Conservation (phyloP, 1,284 basidiomycete species). For the Irpex sp. region DNA sequence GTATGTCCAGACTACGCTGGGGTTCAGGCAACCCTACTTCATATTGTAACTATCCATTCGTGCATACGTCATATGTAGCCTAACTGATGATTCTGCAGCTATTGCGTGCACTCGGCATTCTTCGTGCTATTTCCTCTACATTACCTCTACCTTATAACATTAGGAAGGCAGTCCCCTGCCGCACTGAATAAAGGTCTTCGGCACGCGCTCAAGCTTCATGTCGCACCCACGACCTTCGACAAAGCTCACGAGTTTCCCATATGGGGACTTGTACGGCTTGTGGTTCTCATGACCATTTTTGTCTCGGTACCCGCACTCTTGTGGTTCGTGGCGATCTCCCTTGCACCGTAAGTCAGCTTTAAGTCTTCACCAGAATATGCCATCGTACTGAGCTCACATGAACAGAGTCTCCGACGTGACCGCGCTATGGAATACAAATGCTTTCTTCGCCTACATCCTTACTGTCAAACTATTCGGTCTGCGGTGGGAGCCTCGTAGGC, state of each 20-base stretch:
- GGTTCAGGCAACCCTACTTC: slow-evolving; percentile 72
- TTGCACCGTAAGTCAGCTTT: slow-evolving; percentile 58
- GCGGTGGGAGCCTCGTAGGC: slow-evolving; percentile 56
- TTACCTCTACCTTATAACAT: slow-evolving; percentile 50
- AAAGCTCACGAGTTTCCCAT: slow-evolving; percentile 35
- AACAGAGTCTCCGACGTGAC: slow-evolving; percentile 71
- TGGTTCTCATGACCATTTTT: slow-evolving; percentile 49
- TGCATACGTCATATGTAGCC: background rate
- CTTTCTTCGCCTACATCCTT: slow-evolving; percentile 77
- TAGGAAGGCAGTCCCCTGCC: slow-evolving; percentile 39
- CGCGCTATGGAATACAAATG: slow-evolving; percentile 82
- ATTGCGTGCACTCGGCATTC: slow-evolving; percentile 71
- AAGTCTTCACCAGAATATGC: slow-evolving; percentile 1
- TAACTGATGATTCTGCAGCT: slow-evolving; percentile 36
- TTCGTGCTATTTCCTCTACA: slow-evolving; percentile 67
- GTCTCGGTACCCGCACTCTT: slow-evolving; percentile 58
- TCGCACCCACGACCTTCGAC: slow-evolving; percentile 30
- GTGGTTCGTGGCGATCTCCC: slow-evolving; percentile 67
- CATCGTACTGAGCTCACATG: slow-evolving; percentile 11
- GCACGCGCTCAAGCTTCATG: slow-evolving; percentile 47
- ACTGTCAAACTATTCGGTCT: slow-evolving; percentile 55
- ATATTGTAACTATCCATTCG: slow-evolving; percentile 50
- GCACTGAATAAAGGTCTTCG: slow-evolving; percentile 45
- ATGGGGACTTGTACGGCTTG: slow-evolving; percentile 36
- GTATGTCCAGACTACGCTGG: slow-evolving; percentile 70